Conservation (phyloP, 192 early-diverging fungal species). For the Coemansia sp. region DNA sequence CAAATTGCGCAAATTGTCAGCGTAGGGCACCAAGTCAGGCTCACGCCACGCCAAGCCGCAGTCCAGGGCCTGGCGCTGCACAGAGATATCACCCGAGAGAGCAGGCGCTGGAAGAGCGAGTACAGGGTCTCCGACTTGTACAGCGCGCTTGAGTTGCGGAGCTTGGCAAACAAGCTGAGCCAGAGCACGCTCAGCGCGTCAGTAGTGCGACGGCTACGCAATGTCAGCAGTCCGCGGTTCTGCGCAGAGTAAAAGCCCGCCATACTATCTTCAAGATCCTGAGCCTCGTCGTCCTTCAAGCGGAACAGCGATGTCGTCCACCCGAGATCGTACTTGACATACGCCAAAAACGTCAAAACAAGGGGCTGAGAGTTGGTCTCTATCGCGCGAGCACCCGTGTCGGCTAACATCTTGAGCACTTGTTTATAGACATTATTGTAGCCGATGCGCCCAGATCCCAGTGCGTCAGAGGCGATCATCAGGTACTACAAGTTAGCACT, state of each 20-base stretch:
- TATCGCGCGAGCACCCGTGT: conserved; percentile 60
- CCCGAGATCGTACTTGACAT: conserved; percentile 39
- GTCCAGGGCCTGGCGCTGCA: conserved; percentile 81
- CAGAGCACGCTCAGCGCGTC: conserved; percentile 32
- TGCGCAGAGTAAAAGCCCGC: conserved; percentile 8
- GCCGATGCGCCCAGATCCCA: conserved; percentile 60
- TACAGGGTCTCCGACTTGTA: conserved; percentile 25
- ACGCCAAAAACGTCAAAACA: conserved; percentile 66
- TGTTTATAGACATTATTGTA: conserved; percentile 70
- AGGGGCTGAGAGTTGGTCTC: conserved; percentile 66
- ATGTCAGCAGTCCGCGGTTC: conserved; percentile 30
- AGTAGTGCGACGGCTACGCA: conserved; percentile 15
- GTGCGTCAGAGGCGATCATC: conserved; percentile 18
- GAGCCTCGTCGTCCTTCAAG: conserved; percentile 7
- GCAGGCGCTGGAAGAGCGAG: conserved; percentile 64
- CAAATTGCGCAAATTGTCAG: conserved; percentile 75
- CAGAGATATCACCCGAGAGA: conserved; percentile 74
- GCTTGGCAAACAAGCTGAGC: conserved; percentile 41
- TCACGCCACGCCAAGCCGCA: conserved; percentile 85
- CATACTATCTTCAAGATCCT: conserved; percentile 15
- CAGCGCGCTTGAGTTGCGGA: conserved; percentile 37
- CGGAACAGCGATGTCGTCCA: conserved; percentile 41
- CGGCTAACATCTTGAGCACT: conserved; percentile 63
- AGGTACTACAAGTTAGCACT: conserved; percentile 10
- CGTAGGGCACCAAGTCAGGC: conserved; percentile 66